These are phyloP conservation scores for Aspergillus amoenus DNA, from an alignment of 2,329 filamentous ascomycete genomes.

Conservation along the genomic window DNA sequence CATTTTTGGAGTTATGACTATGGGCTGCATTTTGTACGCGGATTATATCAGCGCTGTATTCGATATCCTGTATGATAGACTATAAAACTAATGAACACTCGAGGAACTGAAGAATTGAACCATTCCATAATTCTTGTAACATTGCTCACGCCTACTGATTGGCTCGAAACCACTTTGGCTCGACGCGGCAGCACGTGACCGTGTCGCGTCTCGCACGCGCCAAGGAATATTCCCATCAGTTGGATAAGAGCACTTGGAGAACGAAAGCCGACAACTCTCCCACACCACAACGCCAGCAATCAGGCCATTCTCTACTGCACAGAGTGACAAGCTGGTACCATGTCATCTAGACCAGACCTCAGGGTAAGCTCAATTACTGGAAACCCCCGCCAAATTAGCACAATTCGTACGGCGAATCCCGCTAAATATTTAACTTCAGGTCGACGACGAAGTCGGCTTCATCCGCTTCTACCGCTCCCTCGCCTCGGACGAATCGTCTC, in stretches of 20 bases:
- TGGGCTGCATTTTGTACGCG: constrained; percentile 15
- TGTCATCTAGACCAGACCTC: constrained; percentile 71
- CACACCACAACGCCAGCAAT: constrained; percentile 7
- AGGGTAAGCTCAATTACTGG: constrained; percentile 52
- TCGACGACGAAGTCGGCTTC: constrained; percentile 96
- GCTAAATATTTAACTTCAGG: constrained; percentile 48
- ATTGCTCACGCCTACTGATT: constrained; percentile 7
- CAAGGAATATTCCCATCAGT: background rate
- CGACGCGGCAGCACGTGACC: constrained; percentile 38
- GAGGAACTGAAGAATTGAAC: background rate
- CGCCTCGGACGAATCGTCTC: constrained; percentile 38
- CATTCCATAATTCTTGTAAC: too few relatives aligned
- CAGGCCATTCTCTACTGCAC: constrained; percentile 9
- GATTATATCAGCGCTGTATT: constrained; percentile 23
- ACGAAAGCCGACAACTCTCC: background rate
- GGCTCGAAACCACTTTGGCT: constrained; percentile 13
- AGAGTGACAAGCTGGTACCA: constrained; percentile 39
- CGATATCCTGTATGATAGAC: constrained; percentile 12
- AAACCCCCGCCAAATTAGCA: background rate
- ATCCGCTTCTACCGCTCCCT: constrained; percentile 95
- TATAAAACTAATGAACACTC: background rate
- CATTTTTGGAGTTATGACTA: constrained; percentile 27
- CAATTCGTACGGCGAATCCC: background rate
- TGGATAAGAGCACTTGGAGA: background rate
- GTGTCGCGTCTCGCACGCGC: constrained; percentile 17